phyloP scores from a whole-genome alignment of 2,329 filamentous ascomycete genomes.

The Decorospora gaudefroyi region DNA sequence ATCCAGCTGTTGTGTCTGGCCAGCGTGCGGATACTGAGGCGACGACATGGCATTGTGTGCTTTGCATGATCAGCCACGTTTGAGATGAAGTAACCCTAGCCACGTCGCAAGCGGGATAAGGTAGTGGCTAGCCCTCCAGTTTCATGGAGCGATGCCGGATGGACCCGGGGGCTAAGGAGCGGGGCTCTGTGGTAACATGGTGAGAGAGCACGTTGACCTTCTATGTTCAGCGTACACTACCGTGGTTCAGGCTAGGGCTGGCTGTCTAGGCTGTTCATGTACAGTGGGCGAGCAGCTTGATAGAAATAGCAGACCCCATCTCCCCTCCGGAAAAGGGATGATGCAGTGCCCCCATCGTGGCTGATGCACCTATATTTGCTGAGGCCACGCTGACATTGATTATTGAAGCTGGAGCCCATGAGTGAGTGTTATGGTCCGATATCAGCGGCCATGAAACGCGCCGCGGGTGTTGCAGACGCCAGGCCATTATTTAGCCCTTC shows the following conservation, averaged over 20 bases:
- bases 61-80: slow-evolving; percentile 15
- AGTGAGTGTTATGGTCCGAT: not conserved
- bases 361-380: slow-evolving; percentile 6
- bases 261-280: not conserved
- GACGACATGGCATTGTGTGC: slow-evolving; percentile 3
- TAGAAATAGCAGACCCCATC: slow-evolving; percentile 10
- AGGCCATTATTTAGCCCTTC: too few relatives aligned
- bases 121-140: slow-evolving; percentile 14
- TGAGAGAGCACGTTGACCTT: slow-evolving; percentile 7
- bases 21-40: slow-evolving; percentile 1
- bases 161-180: slow-evolving; percentile 16
- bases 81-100: slow-evolving; percentile 16
- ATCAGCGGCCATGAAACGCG: slow-evolving; percentile 5
- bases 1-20: not conserved
- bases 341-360: not conserved
- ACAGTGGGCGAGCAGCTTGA: slow-evolving; percentile 6
- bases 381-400: not conserved
- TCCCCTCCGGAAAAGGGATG: slow-evolving; percentile 2
- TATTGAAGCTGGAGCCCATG: not conserved
- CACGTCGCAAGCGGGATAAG: slow-evolving; percentile 12
- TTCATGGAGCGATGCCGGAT: slow-evolving; percentile 15
- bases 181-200: slow-evolving; percentile 16
- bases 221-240: slow-evolving; percentile 7
- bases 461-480: not conserved
- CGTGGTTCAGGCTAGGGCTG: not conserved